A percentile compares a stretch with the other conserved stretches of the same genome.
Conservation (phyloP, 495 filamentous ascomycete species). For the Sordaria brevicollis region DNA sequence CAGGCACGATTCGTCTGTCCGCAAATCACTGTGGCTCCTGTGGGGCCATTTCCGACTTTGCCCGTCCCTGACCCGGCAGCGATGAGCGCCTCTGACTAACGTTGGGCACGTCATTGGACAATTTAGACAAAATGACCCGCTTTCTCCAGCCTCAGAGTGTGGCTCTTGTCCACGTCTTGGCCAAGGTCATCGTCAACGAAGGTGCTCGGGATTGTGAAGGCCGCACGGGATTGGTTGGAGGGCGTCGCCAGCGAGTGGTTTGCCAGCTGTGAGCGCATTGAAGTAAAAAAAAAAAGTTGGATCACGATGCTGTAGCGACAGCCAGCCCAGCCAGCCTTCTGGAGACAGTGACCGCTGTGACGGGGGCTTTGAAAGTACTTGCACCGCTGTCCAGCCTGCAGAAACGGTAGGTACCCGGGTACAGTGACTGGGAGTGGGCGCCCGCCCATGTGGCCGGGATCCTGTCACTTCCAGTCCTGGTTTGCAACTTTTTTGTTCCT, state of each 20-base stretch:
- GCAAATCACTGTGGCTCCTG: not conserved
- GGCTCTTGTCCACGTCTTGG: conserved; percentile 16
- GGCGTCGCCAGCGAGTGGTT: not conserved
- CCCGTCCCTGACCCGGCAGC: conserved; percentile 5
- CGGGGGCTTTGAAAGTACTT: not conserved
- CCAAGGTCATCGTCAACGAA: conserved; percentile 9
- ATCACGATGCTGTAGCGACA: not conserved
- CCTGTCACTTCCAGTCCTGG: not conserved
- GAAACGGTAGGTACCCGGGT: not conserved
- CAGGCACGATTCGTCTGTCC: not conserved
- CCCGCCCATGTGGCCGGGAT: not conserved
- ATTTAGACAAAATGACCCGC: not conserved
- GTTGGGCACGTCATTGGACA: conserved; percentile 11
- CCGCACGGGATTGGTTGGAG: not conserved
- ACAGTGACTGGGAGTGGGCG: not conserved
- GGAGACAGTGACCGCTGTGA: not conserved
- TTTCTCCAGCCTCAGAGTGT: conserved; percentile 15
- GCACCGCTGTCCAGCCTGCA: not conserved
- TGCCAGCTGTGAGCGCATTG: not conserved
- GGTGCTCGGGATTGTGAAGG: not conserved
- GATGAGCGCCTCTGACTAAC: conserved; percentile 15
- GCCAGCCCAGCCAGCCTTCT: not conserved
- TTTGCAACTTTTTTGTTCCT: not conserved
- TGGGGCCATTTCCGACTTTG: conserved; percentile 18
- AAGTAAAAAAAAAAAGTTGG: not conserved